A percentile compares a stretch with the other conserved stretches of the same genome.
Evolutionary conservation across 768 basidiomycete genomes (phyloP).

Genomic region (Amylocystis lapponica): DNA sequence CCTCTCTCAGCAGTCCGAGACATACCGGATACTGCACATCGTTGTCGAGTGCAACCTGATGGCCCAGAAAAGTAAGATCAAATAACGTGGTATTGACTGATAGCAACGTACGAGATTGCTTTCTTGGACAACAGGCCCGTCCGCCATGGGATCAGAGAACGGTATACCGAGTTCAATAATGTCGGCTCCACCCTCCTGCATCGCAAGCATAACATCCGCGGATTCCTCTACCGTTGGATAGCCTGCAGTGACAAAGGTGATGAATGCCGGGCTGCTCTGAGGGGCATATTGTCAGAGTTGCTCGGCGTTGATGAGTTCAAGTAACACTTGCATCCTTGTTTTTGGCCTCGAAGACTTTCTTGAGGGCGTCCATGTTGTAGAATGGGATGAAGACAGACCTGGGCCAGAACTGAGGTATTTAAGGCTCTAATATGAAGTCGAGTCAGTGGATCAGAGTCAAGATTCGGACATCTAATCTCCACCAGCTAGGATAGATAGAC

Average conservation of each 20-base stretch:
- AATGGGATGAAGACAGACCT: constrained; percentile 9
- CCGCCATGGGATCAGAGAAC: constrained; percentile 95
- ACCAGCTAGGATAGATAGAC: not conserved
- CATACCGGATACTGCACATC: constrained; percentile 72
- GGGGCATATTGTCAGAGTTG: not conserved
- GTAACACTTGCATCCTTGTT: constrained; percentile 41
- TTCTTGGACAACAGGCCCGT: constrained; percentile 91
- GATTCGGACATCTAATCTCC: constrained; percentile 6
- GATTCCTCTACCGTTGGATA: constrained; percentile 79
- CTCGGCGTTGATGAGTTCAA: not conserved
- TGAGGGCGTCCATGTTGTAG: constrained; percentile 60
- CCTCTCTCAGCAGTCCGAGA: constrained; percentile 69
- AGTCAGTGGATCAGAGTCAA: constrained; percentile 5
- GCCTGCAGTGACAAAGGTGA: constrained; percentile 94
- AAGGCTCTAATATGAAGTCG: not conserved
- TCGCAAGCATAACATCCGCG: constrained; percentile 81
- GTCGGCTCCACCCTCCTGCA: constrained; percentile 91
- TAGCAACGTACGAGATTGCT: constrained; percentile 72
- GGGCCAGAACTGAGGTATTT: not conserved
- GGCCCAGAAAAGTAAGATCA: no score
- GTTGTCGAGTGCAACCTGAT: constrained; percentile 78
- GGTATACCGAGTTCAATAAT: constrained; percentile 94
- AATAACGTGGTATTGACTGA: not conserved
- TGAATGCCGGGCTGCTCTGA: constrained; percentile 44
- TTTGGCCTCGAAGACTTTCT: constrained; percentile 64